A percentile compares a stretch with the other conserved stretches of the same genome.
phyloP scores from a whole-genome alignment of 140 eudicot genomes.

The Senecio squalidus region DNA sequence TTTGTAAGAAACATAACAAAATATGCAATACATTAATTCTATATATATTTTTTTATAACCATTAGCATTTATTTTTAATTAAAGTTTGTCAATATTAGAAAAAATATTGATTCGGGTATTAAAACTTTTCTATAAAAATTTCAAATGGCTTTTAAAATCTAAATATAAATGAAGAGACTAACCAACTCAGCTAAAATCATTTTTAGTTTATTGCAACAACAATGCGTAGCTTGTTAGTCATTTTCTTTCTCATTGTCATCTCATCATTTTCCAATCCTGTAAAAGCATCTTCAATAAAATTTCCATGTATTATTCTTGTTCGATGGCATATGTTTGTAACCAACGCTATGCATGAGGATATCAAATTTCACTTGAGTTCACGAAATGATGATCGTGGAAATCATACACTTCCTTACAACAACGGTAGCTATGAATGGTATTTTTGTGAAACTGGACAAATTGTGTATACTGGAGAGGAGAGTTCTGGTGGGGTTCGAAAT shows the following conservation, averaged over 20 bases:
- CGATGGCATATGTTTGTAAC: background rate
- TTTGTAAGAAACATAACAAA: too few species aligned
- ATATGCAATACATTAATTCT: too few species aligned
- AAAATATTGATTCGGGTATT: too few species aligned
- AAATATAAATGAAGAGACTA: too few species aligned
- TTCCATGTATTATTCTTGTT: background rate
- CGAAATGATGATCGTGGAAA: background rate
- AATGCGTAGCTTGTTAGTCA: background rate
- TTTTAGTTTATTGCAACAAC: too few species aligned
- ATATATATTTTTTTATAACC: too few species aligned
- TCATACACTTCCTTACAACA: background rate
- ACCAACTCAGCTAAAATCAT: too few species aligned
- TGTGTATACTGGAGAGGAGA: background rate
- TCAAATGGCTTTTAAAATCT: too few species aligned
- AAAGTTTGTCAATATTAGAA: too few species aligned
- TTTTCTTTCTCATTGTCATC: background rate
- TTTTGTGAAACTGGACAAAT: background rate
- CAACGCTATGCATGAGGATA: background rate
- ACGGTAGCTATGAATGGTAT: background rate
- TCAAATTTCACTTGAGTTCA: background rate
- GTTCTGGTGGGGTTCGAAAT: conserved; percentile 6
- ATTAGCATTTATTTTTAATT: too few species aligned
- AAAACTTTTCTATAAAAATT: too few species aligned
- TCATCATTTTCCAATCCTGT: too few species aligned
- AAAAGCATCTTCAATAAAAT: background rate